These are phyloP conservation scores for Polygonum aviculare DNA, from an alignment of 148 eudicot species.

Conservation along the genomic window DNA sequence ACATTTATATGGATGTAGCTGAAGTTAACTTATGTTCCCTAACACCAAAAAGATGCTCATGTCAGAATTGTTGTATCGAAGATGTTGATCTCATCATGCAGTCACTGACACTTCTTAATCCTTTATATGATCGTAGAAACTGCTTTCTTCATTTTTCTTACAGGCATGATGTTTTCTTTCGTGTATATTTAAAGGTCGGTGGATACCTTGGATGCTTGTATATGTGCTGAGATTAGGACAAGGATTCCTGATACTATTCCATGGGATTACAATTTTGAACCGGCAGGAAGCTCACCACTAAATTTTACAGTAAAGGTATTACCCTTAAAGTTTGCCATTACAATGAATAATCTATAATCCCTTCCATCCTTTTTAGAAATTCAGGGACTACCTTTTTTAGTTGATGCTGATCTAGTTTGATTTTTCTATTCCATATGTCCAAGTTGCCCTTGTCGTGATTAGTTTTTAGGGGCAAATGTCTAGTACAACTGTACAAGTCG, in stretches of 20 bases:
- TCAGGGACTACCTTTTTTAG: not conserved
- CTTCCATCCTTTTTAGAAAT: not conserved
- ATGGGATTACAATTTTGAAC: constrained; percentile 97
- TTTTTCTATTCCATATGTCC: not conserved
- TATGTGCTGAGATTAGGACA: constrained; percentile 92
- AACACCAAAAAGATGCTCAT: not conserved
- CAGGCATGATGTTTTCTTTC: not conserved
- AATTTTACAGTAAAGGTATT: constrained; percentile 91
- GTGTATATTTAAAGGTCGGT: constrained; percentile 41
- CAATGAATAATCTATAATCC: not conserved
- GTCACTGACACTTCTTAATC: not conserved
- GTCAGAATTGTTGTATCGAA: not conserved
- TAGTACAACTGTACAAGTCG: not conserved
- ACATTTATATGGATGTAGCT: not conserved
- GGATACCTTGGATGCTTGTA: constrained; percentile 76
- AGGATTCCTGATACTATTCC: constrained; percentile 84
- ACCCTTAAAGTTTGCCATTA: not conserved
- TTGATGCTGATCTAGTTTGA: not conserved
- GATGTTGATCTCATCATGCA: not conserved
- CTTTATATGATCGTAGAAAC: not conserved
- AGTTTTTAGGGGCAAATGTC: not conserved
- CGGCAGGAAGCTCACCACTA: constrained; percentile 74
- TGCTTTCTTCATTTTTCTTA: not conserved
- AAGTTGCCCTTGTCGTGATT: not conserved
- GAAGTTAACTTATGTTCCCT: not conserved